Evolutionary conservation across 495 filamentous ascomycete species (phyloP).

Genomic region (Penicillium desertorum): DNA sequence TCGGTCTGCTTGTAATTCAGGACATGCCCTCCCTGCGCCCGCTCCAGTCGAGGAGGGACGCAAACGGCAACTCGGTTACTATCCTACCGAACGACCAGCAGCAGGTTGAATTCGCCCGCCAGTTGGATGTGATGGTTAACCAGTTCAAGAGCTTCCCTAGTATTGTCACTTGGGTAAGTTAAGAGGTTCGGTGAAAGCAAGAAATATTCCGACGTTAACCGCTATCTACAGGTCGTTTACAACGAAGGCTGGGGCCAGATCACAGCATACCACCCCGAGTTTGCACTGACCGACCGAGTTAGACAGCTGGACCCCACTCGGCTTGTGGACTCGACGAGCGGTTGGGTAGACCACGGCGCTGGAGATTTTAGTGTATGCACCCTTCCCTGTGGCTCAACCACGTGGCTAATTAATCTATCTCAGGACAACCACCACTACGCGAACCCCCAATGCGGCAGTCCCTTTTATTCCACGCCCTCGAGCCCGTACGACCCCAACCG

Average conservation of each 20-base stretch:
- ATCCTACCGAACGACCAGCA: constrained; percentile 46
- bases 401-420: constrained; percentile 6
- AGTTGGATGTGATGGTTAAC: constrained; percentile 59
- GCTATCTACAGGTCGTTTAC: constrained; percentile 55
- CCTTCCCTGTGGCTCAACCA: neutral
- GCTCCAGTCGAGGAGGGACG: constrained; percentile 10
- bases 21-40: constrained; percentile 64
- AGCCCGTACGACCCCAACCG: constrained; percentile 58
- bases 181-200: neutral
- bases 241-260: constrained; percentile 72
- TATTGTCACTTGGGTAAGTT: constrained; percentile 52
- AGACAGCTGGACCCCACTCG: constrained; percentile 58
- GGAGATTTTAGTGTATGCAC: constrained; percentile 53
- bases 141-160: constrained; percentile 63
- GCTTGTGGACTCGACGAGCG: constrained; percentile 58
- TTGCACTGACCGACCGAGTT: constrained; percentile 52
- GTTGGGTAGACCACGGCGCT: constrained; percentile 62
- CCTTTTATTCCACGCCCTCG: constrained; percentile 56
- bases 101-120: constrained; percentile 60
- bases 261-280: constrained; percentile 50
- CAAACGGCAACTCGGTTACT: constrained; percentile 7
- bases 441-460: constrained; percentile 67
- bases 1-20: constrained; percentile 64
- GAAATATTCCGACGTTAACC: neutral
- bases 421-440: constrained; percentile 72